Conservation (phyloP, 2,329 filamentous ascomycete genomes). For the Cercospora brassicicola region DNA sequence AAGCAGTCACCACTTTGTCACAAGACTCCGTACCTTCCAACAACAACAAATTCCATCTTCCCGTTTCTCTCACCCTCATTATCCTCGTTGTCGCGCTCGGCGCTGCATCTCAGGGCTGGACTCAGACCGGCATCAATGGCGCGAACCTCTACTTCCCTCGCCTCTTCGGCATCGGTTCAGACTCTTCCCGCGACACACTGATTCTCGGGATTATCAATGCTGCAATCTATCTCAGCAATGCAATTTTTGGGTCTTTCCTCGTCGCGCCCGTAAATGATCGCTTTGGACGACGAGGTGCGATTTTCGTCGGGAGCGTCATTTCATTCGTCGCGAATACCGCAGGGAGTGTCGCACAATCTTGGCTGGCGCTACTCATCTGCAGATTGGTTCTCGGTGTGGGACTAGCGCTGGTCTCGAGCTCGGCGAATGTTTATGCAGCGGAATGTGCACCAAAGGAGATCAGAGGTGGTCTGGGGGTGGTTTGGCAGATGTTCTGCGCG, state of each 20-base stretch:
- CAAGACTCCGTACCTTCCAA: background rate
- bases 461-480: background rate
- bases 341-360: background rate
- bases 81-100: background rate
- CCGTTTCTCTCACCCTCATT: background rate
- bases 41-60: background rate
- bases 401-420: background rate
- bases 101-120: background rate
- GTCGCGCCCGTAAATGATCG: background rate
- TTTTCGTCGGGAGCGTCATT: background rate
- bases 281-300: background rate
- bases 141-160: slow-evolving; percentile 34
- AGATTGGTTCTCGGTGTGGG: background rate
- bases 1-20: background rate
- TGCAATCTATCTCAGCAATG: background rate
- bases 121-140: slow-evolving; percentile 15
- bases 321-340: background rate
- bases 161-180: slow-evolving; percentile 27
- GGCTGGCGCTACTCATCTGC: background rate
- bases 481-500: background rate
- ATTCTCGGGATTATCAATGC: slow-evolving; percentile 33
- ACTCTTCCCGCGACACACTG: slow-evolving; percentile 21
- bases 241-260: background rate
- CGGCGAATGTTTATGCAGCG: background rate
- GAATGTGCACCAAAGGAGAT: background rate